These are phyloP conservation scores for Breviolum minutum DNA, from an alignment of 73 alveolate species.

Conservation along the genomic window DNA sequence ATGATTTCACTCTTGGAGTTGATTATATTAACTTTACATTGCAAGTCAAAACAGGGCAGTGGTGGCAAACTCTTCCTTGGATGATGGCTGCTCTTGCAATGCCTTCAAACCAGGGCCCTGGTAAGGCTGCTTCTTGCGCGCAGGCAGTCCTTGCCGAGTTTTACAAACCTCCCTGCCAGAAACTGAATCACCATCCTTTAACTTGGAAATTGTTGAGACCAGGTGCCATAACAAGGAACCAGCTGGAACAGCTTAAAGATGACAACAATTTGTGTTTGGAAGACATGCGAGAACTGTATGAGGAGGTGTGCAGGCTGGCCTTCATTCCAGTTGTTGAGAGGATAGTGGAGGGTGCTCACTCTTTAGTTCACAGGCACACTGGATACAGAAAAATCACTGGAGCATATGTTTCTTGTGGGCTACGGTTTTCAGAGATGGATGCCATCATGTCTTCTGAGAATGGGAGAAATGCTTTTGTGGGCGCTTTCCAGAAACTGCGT, in stretches of 20 bases:
- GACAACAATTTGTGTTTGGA: not conserved
- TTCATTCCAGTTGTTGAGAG: slow-evolving; percentile 23
- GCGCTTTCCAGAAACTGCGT: not conserved
- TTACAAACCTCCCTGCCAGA: not conserved
- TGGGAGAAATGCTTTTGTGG: not conserved
- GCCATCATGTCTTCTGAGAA: not conserved
- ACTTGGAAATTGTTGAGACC: not conserved
- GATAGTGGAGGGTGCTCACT: slow-evolving; percentile 9
- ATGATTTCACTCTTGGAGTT: not conserved
- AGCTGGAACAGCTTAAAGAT: not conserved
- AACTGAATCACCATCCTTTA: not conserved
- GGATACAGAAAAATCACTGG: slow-evolving; percentile 30
- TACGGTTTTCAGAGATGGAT: not conserved
- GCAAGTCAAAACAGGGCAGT: not conserved
- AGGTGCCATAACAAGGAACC: not conserved
- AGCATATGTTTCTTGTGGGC: slow-evolving; percentile 14
- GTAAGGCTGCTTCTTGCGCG: not conserved
- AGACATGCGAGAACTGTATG: slow-evolving; percentile 2
- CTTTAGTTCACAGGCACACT: slow-evolving; percentile 17
- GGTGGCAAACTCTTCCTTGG: slow-evolving; percentile 54
- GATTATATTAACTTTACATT: not conserved
- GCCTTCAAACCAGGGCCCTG: not conserved
- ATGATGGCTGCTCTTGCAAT: not conserved
- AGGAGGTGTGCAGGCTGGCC: not conserved
- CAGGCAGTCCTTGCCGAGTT: not conserved